These are phyloP conservation scores for Adansonia gregorii DNA, from an alignment of 441 rosid genomes.

Conservation along the genomic window DNA sequence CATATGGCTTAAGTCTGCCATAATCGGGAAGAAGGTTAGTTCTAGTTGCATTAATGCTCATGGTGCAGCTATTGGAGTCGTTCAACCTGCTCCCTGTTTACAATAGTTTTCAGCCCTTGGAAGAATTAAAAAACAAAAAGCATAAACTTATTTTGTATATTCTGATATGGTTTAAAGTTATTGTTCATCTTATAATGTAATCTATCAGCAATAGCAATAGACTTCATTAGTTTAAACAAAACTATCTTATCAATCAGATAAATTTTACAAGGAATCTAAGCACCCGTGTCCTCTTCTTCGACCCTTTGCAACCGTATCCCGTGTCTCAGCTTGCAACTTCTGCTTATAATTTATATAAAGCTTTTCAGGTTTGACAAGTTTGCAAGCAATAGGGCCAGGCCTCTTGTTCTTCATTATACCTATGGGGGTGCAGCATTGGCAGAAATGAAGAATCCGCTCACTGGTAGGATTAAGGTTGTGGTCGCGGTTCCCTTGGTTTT, in stretches of 20 bases:
- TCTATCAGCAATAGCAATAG: not conserved
- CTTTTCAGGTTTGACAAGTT: conserved; percentile 18
- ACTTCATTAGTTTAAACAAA: too few species aligned
- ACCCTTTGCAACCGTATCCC: too few species aligned
- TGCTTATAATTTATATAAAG: too few species aligned
- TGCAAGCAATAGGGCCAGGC: conserved; percentile 24
- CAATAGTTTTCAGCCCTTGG: not conserved
- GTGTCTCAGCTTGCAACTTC: too few species aligned
- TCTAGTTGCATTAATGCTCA: conserved; percentile 40
- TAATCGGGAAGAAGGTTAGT: conserved; percentile 23
- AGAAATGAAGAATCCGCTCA: conserved; percentile 24
- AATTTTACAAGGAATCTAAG: too few species aligned
- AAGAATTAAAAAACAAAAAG: too few species aligned
- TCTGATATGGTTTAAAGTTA: not conserved
- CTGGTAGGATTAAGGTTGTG: not conserved
- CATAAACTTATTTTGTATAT: not conserved
- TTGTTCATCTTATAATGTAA: not conserved
- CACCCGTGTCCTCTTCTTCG: too few species aligned
- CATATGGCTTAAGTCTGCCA: conserved; percentile 20
- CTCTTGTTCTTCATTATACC: conserved; percentile 14
- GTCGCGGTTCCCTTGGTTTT: not conserved
- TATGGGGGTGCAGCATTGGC: conserved; percentile 23
- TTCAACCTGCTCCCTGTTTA: conserved; percentile 32
- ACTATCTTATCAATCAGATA: too few species aligned
- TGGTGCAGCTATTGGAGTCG: conserved; percentile 27